Evolutionary conservation across 75 land plant genomes (phyloP), one percentile per base, ranked within the genome.

Genomic region (Chamaecyparis obtusa): DNA sequence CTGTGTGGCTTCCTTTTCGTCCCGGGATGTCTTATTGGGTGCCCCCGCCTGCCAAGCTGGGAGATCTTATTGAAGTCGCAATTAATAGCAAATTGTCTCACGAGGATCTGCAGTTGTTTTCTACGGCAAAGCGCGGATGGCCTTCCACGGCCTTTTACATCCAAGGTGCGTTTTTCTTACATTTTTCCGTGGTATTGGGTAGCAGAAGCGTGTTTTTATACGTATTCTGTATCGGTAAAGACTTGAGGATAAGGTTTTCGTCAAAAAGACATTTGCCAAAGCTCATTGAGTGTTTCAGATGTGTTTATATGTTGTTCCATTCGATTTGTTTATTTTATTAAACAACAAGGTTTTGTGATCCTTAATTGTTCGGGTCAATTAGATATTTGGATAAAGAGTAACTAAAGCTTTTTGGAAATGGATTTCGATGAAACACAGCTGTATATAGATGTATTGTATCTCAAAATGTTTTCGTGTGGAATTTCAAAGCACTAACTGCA

Each of bases 1-100:
- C 93, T 5, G 90, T 79, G 56, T 92, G 93, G 93, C 92, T 92
- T 1, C 93, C 93, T 30, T 92, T 92, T n/a, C 44, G 79, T 2
- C 93, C 93, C 15, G 93, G 93, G 11, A 67, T 86, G 15, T 92
- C 92, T 9, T 92, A 91, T 60, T 92, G 92, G 92, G 92, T 91
- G 32, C 93, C 93, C 0, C 90, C 93, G 30, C 84, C 49, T 10
- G 84, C 44, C 14, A 74, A 24, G 13, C 3, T 43, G 30, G 49
- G 27, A 41, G 43, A 67, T 17, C 13, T 74, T 9, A 36, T 69
- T 27, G 79, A 33, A 36, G 39, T 33, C 13, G 43, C 41, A 5
- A 32, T 30, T 27, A 54, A 16, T 37, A n/a, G 36, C 7, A 10
- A 35, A 43, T 9, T 37, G 43, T 37, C 83, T 13, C 30, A 69